phyloP scores from a whole-genome alignment of 805 yeast species.

The Lipomyces japonicus region DNA sequence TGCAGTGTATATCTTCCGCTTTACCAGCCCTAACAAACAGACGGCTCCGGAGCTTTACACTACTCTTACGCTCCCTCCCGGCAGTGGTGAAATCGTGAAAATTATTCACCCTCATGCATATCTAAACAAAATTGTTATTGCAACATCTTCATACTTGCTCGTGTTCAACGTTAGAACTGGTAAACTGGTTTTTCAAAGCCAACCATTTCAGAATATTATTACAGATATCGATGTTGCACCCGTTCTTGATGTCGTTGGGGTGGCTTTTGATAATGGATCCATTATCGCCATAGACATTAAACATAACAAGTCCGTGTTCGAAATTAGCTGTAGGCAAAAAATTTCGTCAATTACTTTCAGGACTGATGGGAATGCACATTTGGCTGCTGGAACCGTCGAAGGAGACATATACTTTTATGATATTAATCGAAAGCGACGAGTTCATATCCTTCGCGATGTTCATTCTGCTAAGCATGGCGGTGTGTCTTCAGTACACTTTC shows the following conservation, averaged over 20 bases:
- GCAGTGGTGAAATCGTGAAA: constrained; percentile 69
- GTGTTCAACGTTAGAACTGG: constrained; percentile 76
- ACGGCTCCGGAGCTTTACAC: constrained; percentile 59
- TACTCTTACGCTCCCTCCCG: constrained; percentile 51
- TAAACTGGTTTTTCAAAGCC: constrained; percentile 57
- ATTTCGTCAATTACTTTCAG: constrained; percentile 70
- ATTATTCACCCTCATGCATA: constrained; percentile 85
- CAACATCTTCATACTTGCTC: constrained; percentile 19
- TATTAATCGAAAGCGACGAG: constrained; percentile 63
- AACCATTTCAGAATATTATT: constrained; percentile 48
- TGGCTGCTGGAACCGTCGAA: constrained; percentile 69
- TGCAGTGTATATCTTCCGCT: constrained; percentile 49
- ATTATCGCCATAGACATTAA: constrained; percentile 64
- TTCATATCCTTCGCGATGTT: constrained; percentile 68
- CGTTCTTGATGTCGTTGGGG: constrained; percentile 74
- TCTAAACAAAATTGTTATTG: constrained; percentile 79
- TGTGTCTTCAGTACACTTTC: constrained; percentile 64
- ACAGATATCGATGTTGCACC: constrained; percentile 80
- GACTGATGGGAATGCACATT: constrained; percentile 82
- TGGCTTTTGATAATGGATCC: constrained; percentile 69
- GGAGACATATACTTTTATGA: constrained; percentile 90
- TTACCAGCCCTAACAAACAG: constrained; percentile 42
- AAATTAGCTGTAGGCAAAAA: constrained; percentile 41
- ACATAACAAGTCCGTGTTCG: constrained; percentile 55
- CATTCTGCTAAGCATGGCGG: constrained; percentile 69